A percentile compares a stretch with the other conserved stretches of the same genome.
Conservation (phyloP, 257 asterid species). For the Voacanga thouarsii region DNA sequence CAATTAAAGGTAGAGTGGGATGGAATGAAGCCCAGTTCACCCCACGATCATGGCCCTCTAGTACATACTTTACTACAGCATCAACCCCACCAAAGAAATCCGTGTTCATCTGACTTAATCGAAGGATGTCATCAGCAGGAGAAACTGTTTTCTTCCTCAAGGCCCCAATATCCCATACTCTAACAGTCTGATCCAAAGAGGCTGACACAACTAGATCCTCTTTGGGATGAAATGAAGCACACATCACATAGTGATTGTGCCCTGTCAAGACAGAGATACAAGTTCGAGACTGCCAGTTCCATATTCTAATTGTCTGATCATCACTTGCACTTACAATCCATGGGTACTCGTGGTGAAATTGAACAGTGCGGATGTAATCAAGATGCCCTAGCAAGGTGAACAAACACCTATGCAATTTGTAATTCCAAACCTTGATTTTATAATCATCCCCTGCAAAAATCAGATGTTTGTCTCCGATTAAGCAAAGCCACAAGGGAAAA, state of each 20-base stretch:
- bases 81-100: slow-evolving; percentile 67
- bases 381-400: slow-evolving; percentile 98
- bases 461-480: too few relatives aligned
- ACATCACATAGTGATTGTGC: slow-evolving; percentile 96
- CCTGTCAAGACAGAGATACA: slow-evolving; percentile 98
- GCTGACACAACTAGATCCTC: slow-evolving; percentile 97
- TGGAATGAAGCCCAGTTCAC: slow-evolving; percentile 99
- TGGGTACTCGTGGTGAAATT: slow-evolving; percentile 93
- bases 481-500: not conserved
- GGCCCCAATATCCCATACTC: slow-evolving; percentile 98
- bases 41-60: slow-evolving; percentile 97
- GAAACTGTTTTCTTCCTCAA: slow-evolving; percentile 87
- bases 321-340: slow-evolving; percentile 98
- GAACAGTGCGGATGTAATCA: slow-evolving; percentile 90
- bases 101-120: slow-evolving; percentile 20
- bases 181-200: slow-evolving; percentile 93
- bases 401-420: slow-evolving; percentile 86
- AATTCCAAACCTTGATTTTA: slow-evolving; percentile 96
- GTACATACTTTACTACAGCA: slow-evolving; percentile 95
- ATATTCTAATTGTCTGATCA: slow-evolving; percentile 93
- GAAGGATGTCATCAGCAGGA: slow-evolving; percentile 83
- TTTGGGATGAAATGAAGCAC: slow-evolving; percentile 93
- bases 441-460: slow-evolving; percentile 85
- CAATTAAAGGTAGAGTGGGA: slow-evolving; percentile 91
- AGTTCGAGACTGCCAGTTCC: slow-evolving; percentile 99